These are phyloP conservation scores for Aureobasidium sp. DNA, from an alignment of 2,329 filamentous ascomycete species.

Conservation along the genomic window DNA sequence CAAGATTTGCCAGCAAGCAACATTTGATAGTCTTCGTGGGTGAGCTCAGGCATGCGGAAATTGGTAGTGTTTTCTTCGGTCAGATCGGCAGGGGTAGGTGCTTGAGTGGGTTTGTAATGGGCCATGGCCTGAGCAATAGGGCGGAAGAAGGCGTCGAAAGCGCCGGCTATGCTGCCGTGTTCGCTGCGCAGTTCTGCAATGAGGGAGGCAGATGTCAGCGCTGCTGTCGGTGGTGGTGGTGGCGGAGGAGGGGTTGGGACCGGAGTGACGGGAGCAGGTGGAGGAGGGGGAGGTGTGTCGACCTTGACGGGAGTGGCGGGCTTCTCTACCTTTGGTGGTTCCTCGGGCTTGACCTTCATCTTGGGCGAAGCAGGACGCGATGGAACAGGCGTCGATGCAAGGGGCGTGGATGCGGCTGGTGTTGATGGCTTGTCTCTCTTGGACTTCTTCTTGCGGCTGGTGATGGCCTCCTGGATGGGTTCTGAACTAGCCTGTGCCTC, in stretches of 20 bases:
- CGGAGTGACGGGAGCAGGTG: constrained; percentile 20
- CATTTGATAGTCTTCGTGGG: constrained; percentile 52
- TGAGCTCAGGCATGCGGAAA: constrained; percentile 36
- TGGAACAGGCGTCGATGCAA: constrained; percentile 2
- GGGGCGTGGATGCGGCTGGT: constrained; percentile 3
- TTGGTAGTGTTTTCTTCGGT: constrained; percentile 27
- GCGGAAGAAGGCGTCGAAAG: constrained; percentile 30
- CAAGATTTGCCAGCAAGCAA: constrained; percentile 31
- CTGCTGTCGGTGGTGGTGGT: constrained; percentile 27
- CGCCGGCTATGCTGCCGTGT: constrained; percentile 26
- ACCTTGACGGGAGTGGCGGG: constrained; percentile 20
- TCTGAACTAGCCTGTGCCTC: constrained; percentile 39
- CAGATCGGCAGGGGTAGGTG: constrained; percentile 17
- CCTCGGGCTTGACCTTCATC: constrained; percentile 23
- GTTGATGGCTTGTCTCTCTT: constrained; percentile 51
- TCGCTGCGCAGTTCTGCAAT: constrained; percentile 28
- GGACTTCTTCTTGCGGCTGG: constrained; percentile 77
- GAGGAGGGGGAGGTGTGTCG: constrained; percentile 19
- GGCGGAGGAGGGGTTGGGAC: constrained; percentile 30
- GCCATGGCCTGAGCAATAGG: constrained; percentile 22
- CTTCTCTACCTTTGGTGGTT: constrained; percentile 16
- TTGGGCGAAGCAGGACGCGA: constrained; percentile 16
- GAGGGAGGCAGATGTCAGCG: constrained; percentile 27
- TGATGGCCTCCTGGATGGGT: constrained; percentile 59
- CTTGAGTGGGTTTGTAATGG: constrained; percentile 26